A percentile compares a stretch with the other conserved stretches of the same genome.
Conservation (phyloP, 805 yeast species). For the Candida suzukii region DNA sequence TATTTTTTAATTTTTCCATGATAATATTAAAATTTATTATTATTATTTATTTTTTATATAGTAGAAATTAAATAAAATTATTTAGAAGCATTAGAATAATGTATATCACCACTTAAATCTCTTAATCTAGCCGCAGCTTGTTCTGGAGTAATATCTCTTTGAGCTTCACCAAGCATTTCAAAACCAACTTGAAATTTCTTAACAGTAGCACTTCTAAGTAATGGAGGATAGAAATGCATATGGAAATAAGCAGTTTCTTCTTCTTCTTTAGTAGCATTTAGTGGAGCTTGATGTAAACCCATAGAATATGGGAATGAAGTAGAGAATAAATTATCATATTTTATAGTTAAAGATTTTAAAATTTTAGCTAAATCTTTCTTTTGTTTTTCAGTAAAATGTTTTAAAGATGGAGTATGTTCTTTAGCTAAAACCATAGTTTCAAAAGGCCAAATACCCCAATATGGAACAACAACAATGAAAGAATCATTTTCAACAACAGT, state of each 20-base stretch:
- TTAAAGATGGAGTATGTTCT: slow-evolving; percentile 42
- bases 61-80: no score
- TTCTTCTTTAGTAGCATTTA: slow-evolving; percentile 36
- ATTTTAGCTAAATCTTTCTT: slow-evolving; percentile 49
- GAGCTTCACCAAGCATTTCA: slow-evolving; percentile 60
- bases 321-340: slow-evolving; percentile 64
- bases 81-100: no score
- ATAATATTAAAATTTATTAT: no score
- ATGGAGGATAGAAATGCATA: slow-evolving; percentile 75
- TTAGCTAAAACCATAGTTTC: slow-evolving; percentile 62
- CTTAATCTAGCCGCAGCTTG: slow-evolving; percentile 54
- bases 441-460: slow-evolving; percentile 82
- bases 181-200: slow-evolving; percentile 72
- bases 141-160: slow-evolving; percentile 61
- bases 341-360: slow-evolving; percentile 45
- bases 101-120: slow-evolving; percentile 29
- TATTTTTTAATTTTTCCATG: no score
- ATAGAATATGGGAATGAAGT: slow-evolving; percentile 73
- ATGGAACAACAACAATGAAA: slow-evolving; percentile 65
- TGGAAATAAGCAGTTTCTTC: slow-evolving; percentile 50
- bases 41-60: no score
- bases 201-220: slow-evolving; percentile 67
- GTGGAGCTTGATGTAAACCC: slow-evolving; percentile 77
- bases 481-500: slow-evolving; percentile 53
- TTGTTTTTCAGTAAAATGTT: slow-evolving; percentile 39